These are phyloP conservation scores for Aspergillus haitiensis DNA, from an alignment of 495 filamentous ascomycete species.

Conservation along the genomic window DNA sequence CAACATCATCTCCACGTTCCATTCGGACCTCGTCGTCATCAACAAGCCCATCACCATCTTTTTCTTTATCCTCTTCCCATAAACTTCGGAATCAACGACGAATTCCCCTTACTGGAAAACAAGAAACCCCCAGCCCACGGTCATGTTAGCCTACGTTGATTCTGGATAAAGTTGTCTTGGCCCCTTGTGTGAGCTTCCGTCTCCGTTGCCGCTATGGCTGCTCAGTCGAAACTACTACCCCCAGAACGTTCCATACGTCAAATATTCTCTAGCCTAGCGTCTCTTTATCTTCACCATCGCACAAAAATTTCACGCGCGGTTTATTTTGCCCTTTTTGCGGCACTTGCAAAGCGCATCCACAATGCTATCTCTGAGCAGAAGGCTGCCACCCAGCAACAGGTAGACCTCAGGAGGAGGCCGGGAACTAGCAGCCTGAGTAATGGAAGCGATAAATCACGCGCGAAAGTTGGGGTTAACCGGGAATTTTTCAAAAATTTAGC, in stretches of 20 bases:
- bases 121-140: slow-evolving; percentile 13
- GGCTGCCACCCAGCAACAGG: slow-evolving; percentile 73
- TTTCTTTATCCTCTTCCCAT: no score
- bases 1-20: neutral
- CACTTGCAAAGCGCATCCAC: slow-evolving; percentile 84
- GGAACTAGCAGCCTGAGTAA: slow-evolving; percentile 54
- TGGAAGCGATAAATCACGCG: slow-evolving; percentile 55
- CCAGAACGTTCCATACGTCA: slow-evolving; percentile 71
- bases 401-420: slow-evolving; percentile 57
- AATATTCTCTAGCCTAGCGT: slow-evolving; percentile 69
- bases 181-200: slow-evolving; percentile 23
- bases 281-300: slow-evolving; percentile 79
- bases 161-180: slow-evolving; percentile 30
- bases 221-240: slow-evolving; percentile 73
- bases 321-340: slow-evolving; percentile 87
- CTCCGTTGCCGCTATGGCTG: slow-evolving; percentile 59
- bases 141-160: slow-evolving; percentile 34
- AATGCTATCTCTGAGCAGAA: slow-evolving; percentile 92
- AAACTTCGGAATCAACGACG: neutral
- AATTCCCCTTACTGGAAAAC: neutral
- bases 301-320: slow-evolving; percentile 86
- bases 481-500: slow-evolving; percentile 91
- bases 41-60: no score
- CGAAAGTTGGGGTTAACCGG: slow-evolving; percentile 89
- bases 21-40: neutral